phyloP scores from a whole-genome alignment of 208 protist species.

The Endotrypanum monterogeii region DNA sequence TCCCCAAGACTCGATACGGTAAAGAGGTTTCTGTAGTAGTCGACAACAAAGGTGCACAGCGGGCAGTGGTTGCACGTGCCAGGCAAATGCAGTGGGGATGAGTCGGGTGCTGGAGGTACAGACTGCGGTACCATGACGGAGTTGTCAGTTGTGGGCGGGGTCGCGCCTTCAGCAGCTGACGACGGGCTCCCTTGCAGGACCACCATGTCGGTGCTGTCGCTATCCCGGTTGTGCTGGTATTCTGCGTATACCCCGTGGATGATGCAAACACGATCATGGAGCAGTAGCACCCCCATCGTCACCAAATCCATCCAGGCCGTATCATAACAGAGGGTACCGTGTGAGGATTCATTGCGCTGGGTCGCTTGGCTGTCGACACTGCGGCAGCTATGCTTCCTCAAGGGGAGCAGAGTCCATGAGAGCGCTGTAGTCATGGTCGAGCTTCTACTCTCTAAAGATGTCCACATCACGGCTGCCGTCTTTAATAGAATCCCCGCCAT shows the following conservation, averaged over 20 bases:
- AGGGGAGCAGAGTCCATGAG: conserved; percentile 20
- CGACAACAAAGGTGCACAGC: neutral
- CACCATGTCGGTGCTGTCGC: neutral
- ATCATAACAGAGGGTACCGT: conserved; percentile 17
- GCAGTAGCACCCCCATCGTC: conserved; percentile 18
- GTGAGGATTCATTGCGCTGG: conserved; percentile 5
- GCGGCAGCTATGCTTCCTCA: neutral
- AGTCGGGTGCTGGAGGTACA: neutral
- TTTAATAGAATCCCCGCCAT: conserved; percentile 49
- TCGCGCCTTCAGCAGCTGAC: neutral
- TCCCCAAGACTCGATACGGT: conserved; percentile 45
- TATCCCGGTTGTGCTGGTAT: neutral
- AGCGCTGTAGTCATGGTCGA: conserved; percentile 2
- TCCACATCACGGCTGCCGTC: conserved; percentile 20
- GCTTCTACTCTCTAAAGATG: neutral
- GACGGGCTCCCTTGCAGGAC: neutral
- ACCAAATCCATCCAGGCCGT: conserved; percentile 23
- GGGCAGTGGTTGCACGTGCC: neutral
- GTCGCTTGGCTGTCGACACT: neutral
- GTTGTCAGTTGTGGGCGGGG: conserved; percentile 25
- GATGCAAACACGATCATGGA: conserved; percentile 24
- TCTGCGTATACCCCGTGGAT: conserved; percentile 27
- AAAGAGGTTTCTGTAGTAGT: conserved; percentile 41
- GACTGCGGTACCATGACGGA: neutral
- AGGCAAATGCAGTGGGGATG: neutral